These are phyloP conservation scores for Phaeosphaeria sp. DNA, from an alignment of 2,329 filamentous ascomycete species.

Conservation along the genomic window DNA sequence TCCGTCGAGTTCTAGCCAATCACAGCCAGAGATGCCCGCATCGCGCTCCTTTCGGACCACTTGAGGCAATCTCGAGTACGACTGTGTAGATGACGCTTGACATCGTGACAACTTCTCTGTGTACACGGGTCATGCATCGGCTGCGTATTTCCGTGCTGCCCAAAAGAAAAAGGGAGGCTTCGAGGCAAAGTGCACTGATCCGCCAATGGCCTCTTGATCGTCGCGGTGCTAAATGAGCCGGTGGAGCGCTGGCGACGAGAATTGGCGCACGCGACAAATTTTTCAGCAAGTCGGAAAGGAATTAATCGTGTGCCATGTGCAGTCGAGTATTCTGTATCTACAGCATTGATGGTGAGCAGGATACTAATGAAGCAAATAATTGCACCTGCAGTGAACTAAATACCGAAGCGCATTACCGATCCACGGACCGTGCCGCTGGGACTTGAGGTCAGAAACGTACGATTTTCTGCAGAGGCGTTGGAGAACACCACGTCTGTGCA, in stretches of 20 bases:
- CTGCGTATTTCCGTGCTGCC: neutral
- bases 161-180: neutral
- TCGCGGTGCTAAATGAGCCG: neutral
- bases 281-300: neutral
- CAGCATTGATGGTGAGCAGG: neutral
- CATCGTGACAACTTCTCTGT: neutral
- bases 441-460: constrained; percentile 40
- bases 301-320: neutral
- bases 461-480: constrained; percentile 25
- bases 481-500: constrained; percentile 14
- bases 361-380: neutral
- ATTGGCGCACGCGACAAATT: neutral
- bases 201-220: neutral
- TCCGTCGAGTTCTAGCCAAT: constrained; percentile 16
- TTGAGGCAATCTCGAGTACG: neutral
- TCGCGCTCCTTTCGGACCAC: neutral
- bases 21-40: neutral
- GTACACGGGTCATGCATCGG: neutral
- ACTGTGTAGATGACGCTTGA: neutral
- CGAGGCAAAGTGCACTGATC: neutral
- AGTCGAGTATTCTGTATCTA: neutral
- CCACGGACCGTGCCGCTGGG: constrained; percentile 26
- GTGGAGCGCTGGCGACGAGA: neutral
- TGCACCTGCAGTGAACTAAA: constrained; percentile 9
- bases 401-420: constrained; percentile 19